Evolutionary conservation across 176 grass and related monocot species (phyloP), one percentile per base, ranked within the genome.

Genomic region (Aegilops sharonensis): DNA sequence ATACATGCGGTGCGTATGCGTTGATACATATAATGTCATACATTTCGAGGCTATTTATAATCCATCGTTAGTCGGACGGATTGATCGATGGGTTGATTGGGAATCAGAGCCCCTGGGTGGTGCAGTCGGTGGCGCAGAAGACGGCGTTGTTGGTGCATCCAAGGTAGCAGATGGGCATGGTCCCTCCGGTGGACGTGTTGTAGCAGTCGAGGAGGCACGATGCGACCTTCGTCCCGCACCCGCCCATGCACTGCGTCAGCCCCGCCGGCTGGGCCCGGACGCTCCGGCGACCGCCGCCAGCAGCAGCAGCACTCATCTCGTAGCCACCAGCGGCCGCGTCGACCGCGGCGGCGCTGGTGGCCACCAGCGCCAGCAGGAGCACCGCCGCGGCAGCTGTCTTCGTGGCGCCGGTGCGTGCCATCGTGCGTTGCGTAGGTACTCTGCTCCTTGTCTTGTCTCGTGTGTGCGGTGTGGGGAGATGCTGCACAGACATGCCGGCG

Each of bases 151-250:
- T 75, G 75, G 67, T 80, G 89, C 89, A 87, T 21, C 23, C 23
- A 75, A 91, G 34, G 68, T 84, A 54, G 89, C 89, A 91, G 68
- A 45, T 1, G n/a, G 89, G 80, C 75, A 87, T 47, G 54, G 23
- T 18, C 21, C 57, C 54, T 4, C 14, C 82, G 9, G 9, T 30
- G 3, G 45, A 1, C 60, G 83, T 9, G 9, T 27, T 3, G 74
- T 83, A 90, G 84, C 89, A 87, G 12, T 34, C 12, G 31, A 87
- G 54, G 65, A 83, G 37, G 80, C 89, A 87, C 17, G 21, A 2
- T 2, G 74, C 66, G 56, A 66, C 67, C 65, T 15, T 7, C 8
- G 43, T 20, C 6, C 79, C 80, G 43, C 89, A 83, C 12, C 1
- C 8, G 56, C 64, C 21, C 32, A 90, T 66, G 89, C 84, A 87